Evolutionary conservation across 1,284 basidiomycete genomes (phyloP), one percentile per base, ranked within the genome.

Genomic region (Trichosporon ovoides): DNA sequence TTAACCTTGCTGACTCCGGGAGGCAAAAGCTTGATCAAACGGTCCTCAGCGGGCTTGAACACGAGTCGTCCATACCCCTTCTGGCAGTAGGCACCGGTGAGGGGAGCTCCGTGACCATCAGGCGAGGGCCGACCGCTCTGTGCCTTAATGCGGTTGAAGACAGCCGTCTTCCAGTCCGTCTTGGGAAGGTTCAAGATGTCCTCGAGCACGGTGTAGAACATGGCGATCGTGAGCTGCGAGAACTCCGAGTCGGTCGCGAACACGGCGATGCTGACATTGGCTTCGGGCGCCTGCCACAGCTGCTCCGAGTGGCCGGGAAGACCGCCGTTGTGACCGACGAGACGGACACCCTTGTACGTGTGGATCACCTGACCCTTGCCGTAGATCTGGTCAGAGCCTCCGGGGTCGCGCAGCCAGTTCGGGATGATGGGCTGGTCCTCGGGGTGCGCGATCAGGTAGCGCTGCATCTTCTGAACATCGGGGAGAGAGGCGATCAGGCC

Each of bases 221-320:
- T 48, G 14, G 43, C 43, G 16, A 48, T 10, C 10, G 16, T 14
- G 14, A 48, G 5, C 16, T 48, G 43, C 6, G 43, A 48, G 22
- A 22, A 48, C 43, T 48, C 43, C 22, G 22, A 16, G 38, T 66
- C 66, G 52, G 62, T 65, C 16, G 50, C 52, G 34, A 56, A 36
- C 10, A 68, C 53, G 1, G 58, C 52, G 16, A 66, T 34, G 14
- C 53, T 64, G 18, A 60, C 7, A 5, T 52, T 36, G 19, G 34
- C 18, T 3, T 43, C 51, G 3, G 66, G 64, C 12, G 56, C 20
- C 18, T 63, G 57, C 22, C 53, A 24, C n/a, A 60, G 28, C 6
- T 55, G 46, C 12, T 54, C 34, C 38, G 18, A 38, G 20, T 60
- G 58, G 16, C 65, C 63, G 2, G 63, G 61, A 7, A 57, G 38